Base-by-base conservation (phyloP, 2,329 filamentous ascomycete species). In the Dryadomyces quercivorus region DNA sequence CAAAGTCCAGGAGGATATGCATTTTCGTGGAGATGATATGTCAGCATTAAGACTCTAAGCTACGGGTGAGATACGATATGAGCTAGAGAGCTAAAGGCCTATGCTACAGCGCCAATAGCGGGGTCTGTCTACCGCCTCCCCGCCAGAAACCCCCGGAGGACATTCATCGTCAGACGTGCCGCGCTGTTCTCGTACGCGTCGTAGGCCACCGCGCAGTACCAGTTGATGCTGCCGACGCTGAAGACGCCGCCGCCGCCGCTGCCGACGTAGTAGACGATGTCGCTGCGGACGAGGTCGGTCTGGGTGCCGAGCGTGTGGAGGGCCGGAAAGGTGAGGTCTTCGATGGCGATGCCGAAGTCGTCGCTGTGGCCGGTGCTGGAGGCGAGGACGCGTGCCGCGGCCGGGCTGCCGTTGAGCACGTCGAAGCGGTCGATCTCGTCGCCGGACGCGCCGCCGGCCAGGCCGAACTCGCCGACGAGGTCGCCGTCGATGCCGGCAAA, bases 1-100 rank as follows among this genome's bases (percentile, higher is more conserved):
- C 78, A 63, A 82, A 82, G 61, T 82, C 78, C 20, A 82, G 69
- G 40, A 81, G 63, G 44, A 82, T 66, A 58, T 70, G 69, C 70
- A 75, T 67, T 40, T 40, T 40, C 4, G 36, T 31, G 26, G 26
- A 31, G 26, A 31, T 5, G 26, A 31, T 31, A 31, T 31, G 26
- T 31, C 26, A 31, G 26, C 26, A 31, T 31, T 31, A 31, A 8
- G 8, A 31, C 4, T 31, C 26, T n/a, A n/a, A n/a, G 26, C 26
- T 31, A 31, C 26, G 4, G 26, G 8, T 31, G 26, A 8, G 8
- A 31, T 31, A 8, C 26, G 4, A 31, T 8, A 31, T n/a, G n/a
- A n/a, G n/a, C n/a, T n/a, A n/a, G n/a, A n/a, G n/a, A n/a, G n/a
- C n/a, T n/a, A n/a, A n/a, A n/a, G n/a, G n/a, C n/a, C n/a, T n/a